Evolutionary conservation across 495 filamentous ascomycete genomes (phyloP).

Genomic region (Podospora bellae-mahoneyi): DNA sequence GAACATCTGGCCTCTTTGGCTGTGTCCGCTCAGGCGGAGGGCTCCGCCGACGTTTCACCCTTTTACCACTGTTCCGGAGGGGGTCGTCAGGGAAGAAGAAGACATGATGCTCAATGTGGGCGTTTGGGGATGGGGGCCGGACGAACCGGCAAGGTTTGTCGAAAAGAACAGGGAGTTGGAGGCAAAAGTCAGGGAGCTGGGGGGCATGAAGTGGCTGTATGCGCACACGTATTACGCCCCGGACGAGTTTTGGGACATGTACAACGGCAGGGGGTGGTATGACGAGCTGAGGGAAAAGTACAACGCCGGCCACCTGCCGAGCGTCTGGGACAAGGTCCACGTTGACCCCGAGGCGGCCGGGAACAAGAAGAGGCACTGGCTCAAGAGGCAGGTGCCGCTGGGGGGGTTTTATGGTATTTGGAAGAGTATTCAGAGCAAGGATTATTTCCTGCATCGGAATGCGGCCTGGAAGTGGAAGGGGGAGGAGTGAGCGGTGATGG

Average conservation of each 20-base stretch:
- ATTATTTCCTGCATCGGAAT: slow-evolving; percentile 52
- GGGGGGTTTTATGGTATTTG: slow-evolving; percentile 55
- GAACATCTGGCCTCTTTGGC: slow-evolving; percentile 57
- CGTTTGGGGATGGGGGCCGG: slow-evolving; percentile 53
- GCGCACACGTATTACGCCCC: slow-evolving; percentile 58
- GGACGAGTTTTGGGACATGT: slow-evolving; percentile 55
- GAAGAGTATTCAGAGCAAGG: slow-evolving; percentile 53
- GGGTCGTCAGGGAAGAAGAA: slow-evolving; percentile 19
- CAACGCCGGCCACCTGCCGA: slow-evolving; percentile 48
- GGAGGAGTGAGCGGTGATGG: slow-evolving; percentile 6
- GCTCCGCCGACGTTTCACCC: slow-evolving; percentile 48
- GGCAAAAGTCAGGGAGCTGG: slow-evolving; percentile 57
- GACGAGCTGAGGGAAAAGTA: slow-evolving; percentile 52
- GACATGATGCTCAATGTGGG: slow-evolving; percentile 53
- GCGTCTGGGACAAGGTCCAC: slow-evolving; percentile 57
- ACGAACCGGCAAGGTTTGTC: slow-evolving; percentile 43
- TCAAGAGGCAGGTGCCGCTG: slow-evolving; percentile 46
- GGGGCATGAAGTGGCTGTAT: slow-evolving; percentile 64
- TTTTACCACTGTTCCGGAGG: slow-evolving; percentile 34
- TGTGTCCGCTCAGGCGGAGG: slow-evolving; percentile 52
- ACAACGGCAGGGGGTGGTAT: slow-evolving; percentile 51
- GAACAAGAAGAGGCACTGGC: slow-evolving; percentile 34
- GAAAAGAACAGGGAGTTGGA: slow-evolving; percentile 63
- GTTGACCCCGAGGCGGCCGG: slow-evolving; percentile 29
- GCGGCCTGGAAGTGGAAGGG: slow-evolving; percentile 51